These are phyloP conservation scores for Lepidium sativum DNA, from an alignment of 345 rosid genomes.

Conservation along the genomic window DNA sequence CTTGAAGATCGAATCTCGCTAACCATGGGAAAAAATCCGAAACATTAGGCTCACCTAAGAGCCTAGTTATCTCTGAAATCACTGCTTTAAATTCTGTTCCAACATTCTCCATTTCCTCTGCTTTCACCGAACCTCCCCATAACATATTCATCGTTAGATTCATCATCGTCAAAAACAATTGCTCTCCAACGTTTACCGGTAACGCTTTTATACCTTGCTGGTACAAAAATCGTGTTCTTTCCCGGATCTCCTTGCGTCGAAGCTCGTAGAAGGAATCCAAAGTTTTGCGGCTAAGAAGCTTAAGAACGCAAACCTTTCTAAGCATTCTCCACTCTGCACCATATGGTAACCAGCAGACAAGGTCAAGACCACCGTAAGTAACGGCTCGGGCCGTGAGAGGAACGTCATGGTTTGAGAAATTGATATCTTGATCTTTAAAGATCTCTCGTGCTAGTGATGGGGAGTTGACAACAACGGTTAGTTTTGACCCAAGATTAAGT, in stretches of 20 bases:
- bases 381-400: constrained; percentile 13
- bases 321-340: constrained; percentile 40
- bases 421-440: constrained; percentile 36
- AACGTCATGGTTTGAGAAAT: constrained; percentile 38
- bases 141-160: constrained; percentile 34
- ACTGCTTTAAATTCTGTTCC: constrained; percentile 24
- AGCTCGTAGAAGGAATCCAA: constrained; percentile 32
- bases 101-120: constrained; percentile 18
- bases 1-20: constrained; percentile 51
- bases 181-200: constrained; percentile 30
- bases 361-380: constrained; percentile 32
- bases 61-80: constrained; percentile 12
- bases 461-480: constrained; percentile 33
- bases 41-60: constrained; percentile 33
- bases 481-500: constrained; percentile 34
- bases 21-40: constrained; percentile 54
- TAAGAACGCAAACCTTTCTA: constrained; percentile 30
- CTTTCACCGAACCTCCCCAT: constrained; percentile 42
- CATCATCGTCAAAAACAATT: constrained; percentile 21
- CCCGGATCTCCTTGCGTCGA: constrained; percentile 19
- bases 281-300: constrained; percentile 25
- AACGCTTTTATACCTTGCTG: background rate
- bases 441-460: constrained; percentile 33
- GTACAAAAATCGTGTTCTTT: constrained; percentile 12
- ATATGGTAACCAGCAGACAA: constrained; percentile 28